These are phyloP conservation scores for Helichrysum umbraculigerum DNA, from an alignment of 129 eudicot genomes.

Conservation along the genomic window DNA sequence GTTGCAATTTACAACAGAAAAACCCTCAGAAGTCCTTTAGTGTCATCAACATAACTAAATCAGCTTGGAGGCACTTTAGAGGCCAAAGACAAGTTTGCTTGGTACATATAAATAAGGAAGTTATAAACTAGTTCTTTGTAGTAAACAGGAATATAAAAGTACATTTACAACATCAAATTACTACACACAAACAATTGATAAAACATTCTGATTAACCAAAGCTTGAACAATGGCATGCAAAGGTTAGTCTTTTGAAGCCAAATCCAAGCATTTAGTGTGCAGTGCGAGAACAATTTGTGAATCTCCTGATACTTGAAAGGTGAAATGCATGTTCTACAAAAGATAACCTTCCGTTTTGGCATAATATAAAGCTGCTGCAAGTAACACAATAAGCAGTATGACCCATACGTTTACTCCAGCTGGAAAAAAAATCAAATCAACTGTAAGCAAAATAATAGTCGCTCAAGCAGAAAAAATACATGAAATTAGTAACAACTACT, in stretches of 20 bases:
- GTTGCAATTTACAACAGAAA: too few species aligned
- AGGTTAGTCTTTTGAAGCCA: neutral
- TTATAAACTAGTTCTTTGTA: neutral
- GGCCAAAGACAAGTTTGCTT: neutral
- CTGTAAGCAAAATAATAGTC: neutral
- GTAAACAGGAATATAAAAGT: neutral
- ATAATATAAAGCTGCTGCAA: constrained; percentile 52
- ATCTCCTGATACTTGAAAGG: neutral
- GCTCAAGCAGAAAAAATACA: neutral
- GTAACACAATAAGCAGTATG: constrained; percentile 40
- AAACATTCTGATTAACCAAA: neutral
- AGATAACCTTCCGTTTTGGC: constrained; percentile 38
- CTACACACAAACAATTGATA: neutral
- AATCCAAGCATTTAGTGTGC: neutral
- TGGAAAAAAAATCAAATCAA: constrained; percentile 7
- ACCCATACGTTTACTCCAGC: constrained; percentile 34
- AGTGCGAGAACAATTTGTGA: neutral
- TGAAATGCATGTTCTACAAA: neutral
- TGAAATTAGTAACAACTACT: too few species aligned
- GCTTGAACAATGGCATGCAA: neutral
- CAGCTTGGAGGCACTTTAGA: too few species aligned
- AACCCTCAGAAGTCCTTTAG: too few species aligned
- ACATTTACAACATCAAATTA: neutral
- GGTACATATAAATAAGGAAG: neutral
- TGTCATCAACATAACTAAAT: too few species aligned